Evolutionary conservation across 257 asterid species (phyloP).

Genomic region (Solanum chaucha): DNA sequence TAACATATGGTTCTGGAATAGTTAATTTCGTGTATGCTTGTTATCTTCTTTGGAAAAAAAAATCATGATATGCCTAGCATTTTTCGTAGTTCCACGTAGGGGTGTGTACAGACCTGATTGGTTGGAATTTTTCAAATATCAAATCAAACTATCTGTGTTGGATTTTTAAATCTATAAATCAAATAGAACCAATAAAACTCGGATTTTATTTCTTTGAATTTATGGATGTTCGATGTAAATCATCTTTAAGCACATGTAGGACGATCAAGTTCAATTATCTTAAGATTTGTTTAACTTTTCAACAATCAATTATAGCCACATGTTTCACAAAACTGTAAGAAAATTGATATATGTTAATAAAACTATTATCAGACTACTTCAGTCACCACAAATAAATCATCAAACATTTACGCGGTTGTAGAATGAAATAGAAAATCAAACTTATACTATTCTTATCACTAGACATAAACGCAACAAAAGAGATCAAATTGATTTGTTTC

Average conservation of each 20-base stretch:
- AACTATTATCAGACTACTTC: too few relatives aligned
- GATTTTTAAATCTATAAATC: too few relatives aligned
- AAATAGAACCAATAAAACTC: too few relatives aligned
- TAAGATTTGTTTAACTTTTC: too few relatives aligned
- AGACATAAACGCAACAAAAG: not conserved
- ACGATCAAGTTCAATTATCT: not conserved
- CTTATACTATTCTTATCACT: not conserved
- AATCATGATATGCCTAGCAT: not conserved
- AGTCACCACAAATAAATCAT: not conserved
- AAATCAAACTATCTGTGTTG: too few relatives aligned
- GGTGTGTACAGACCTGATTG: not conserved
- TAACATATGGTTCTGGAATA: not conserved
- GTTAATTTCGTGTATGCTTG: not conserved
- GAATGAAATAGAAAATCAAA: not conserved
- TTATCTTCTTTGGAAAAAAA: not conserved
- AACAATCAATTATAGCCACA: not conserved
- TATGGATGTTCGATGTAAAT: not conserved
- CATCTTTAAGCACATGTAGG: not conserved
- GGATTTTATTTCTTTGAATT: rapidly evolving
- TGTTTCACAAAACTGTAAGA: not conserved
- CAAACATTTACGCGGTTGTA: not conserved
- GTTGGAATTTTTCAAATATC: too few relatives aligned
- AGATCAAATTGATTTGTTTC: not conserved
- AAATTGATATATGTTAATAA: too few relatives aligned
- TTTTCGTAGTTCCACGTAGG: not conserved